Base-by-base conservation (phyloP, 2,329 filamentous ascomycete genomes). In the Diaporthe aspalathi region DNA sequence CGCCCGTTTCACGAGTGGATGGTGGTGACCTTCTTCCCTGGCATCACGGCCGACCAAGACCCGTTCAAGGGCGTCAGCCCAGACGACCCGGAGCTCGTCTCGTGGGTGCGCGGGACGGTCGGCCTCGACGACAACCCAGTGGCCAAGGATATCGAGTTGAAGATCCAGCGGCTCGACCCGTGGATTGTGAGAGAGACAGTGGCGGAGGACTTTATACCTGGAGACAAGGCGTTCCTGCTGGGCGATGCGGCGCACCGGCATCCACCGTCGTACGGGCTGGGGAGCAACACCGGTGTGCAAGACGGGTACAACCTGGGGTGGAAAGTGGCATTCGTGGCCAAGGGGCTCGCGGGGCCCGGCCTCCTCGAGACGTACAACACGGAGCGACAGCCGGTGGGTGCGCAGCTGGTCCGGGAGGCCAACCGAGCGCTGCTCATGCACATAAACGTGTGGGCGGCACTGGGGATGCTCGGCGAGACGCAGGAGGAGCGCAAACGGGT, bases 1-100 rank as follows among this genome's bases (percentile, higher is more conserved):
- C 87, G 86, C 77, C 84, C 88, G 0, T 90, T 87, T 88, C 76
- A 85, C 73, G 83, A 90, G 77, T 90, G 87, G 87, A 80, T 86
- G 68, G 75, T 88, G 5, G 78, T 87, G 22, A 81, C 54, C 14
- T 0, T 65, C 17, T 29, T 43, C 1, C 66, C 70, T 2, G 70
- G 66, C 14, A 16, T 35, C n/a, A 68, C 67, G 3, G 80, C 85
- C 65, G 67, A 65, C 7, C 81, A 86, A 68, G 50, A 72, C 17
- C 66, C 70, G 6, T 72, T 72, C 70, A 70, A 66, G 20, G 57
- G 27, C 16, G 6, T 72, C 20, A 27, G 43, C 38, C 50, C 67
- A 20, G 70, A 72, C 14, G 62, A 65, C 24, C 50, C 60, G 5
- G 67, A 70, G 56, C 52, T 72, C 14, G 1, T 57, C 2, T 20